Percentiles rank a stretch among this genome's conserved stretches.
Evolutionary conservation across 495 filamentous ascomycete species (phyloP).

Genomic region (Echria macrotheca): DNA sequence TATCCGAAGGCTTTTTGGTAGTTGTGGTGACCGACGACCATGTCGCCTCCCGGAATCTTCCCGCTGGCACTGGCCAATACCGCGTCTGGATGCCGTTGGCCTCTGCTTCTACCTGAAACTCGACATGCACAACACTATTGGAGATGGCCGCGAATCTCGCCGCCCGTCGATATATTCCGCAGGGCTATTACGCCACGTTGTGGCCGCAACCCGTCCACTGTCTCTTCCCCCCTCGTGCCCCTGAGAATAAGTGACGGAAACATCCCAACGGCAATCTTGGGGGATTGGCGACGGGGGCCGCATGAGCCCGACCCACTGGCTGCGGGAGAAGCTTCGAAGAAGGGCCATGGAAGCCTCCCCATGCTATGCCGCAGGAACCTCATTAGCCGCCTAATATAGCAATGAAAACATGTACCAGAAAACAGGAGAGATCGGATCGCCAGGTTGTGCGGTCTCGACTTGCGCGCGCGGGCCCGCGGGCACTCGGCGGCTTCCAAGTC

Average conservation of each 20-base stretch:
- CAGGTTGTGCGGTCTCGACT: too few relatives aligned
- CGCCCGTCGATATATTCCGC: background rate
- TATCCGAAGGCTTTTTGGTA: background rate
- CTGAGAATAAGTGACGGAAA: background rate
- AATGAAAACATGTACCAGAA: background rate
- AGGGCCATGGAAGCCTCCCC: conserved; percentile 15
- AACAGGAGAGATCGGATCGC: background rate
- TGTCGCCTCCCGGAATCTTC: conserved; percentile 1
- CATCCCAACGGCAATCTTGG: too few relatives aligned
- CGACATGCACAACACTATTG: conserved; percentile 4
- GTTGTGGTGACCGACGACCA: background rate
- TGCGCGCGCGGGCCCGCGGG: background rate
- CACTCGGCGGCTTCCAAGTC: too few relatives aligned
- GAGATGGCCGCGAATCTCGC: background rate
- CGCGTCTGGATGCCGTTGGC: background rate
- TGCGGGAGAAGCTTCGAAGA: conserved; percentile 19
- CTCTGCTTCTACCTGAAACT: conserved; percentile 9
- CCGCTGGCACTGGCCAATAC: conserved; percentile 1
- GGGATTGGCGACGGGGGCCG: conserved; percentile 7
- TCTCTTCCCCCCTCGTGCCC: background rate
- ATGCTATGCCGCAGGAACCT: background rate
- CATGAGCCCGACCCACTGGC: background rate
- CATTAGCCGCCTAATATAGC: conserved; percentile 1
- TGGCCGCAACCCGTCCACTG: background rate
- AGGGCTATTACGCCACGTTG: background rate